Base-by-base conservation (phyloP, 2,329 filamentous ascomycete genomes). In the Gnomoniopsis smithogilvyi region DNA sequence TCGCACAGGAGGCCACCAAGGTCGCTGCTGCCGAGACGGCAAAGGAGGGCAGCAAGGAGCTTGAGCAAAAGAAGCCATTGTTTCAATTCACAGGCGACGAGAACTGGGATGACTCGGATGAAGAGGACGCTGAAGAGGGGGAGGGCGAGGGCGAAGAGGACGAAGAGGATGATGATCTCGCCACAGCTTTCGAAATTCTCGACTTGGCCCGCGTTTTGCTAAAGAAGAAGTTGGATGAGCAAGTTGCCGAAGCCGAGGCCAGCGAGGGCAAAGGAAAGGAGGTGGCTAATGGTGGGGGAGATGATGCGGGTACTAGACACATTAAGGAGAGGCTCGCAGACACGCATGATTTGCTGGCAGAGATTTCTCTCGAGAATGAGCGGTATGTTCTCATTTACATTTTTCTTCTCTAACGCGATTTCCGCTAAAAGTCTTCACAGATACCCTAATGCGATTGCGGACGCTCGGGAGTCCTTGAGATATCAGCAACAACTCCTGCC, bases 341-440 rank as follows among this genome's bases (percentile, higher is more conserved):
- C 70, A 96, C 92, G 10, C 92, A 97, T 72, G 93, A 97, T 71
- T 83, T 96, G 58, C 89, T 98, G 63, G 91, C 93, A 11, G 95
- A 99, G 74, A 97, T 99, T 63, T 96, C 90, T n/a, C 80, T 99
- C 30, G 95, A 99, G 76, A 96, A 95, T 66, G 95, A 98, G 75
- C 88, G 90, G 78, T 87, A 76, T 61, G 73, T 63, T 47, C 7
- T 6, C 47, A 43, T 52, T 43, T n/a, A n/a, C 50, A 43, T 58
- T 26, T 47, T 15, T 19, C 38, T 54, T 58, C 15, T 46, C n/a
- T n/a, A n/a, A n/a, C 34, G 14, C 26, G 50, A 33, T 46, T 17
- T 51, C 6, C 26, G 33, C 54, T 51, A 38, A 51, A 43, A 38
- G 10, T 41, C 43, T 30, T 34, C 45, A 38, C 64, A 87, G 85